Evolutionary conservation across 768 basidiomycete species (phyloP).

Genomic region (Leccinellum luteum): DNA sequence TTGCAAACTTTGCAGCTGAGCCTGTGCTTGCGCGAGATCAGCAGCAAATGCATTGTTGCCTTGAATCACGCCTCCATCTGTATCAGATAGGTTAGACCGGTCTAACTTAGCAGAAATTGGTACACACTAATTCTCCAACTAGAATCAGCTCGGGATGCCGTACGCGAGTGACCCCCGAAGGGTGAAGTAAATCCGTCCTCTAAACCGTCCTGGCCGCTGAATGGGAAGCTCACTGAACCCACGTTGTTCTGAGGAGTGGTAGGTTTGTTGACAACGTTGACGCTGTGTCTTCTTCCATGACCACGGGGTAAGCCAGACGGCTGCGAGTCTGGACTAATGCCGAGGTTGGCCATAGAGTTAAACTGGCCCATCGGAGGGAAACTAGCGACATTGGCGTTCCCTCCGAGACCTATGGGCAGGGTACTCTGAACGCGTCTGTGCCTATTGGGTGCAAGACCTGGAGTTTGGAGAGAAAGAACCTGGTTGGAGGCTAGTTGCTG

Average conservation of each 20-base stretch:
- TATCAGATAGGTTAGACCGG: constrained; percentile 11
- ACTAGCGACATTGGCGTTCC: constrained; percentile 36
- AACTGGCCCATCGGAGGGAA: constrained; percentile 62
- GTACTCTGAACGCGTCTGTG: constrained; percentile 90
- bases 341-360: constrained; percentile 47
- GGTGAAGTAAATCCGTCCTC: constrained; percentile 77
- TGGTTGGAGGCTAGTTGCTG: constrained; percentile 88
- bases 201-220: constrained; percentile 59
- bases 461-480: constrained; percentile 75
- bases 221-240: constrained; percentile 51
- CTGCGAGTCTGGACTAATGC: constrained; percentile 64
- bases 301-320: constrained; percentile 69
- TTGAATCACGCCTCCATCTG: constrained; percentile 74
- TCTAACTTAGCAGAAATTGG: not conserved
- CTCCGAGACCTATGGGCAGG: constrained; percentile 55
- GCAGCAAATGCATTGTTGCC: constrained; percentile 64
- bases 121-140: constrained; percentile 88
- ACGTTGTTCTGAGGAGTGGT: constrained; percentile 41
- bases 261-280: constrained; percentile 85
- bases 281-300: constrained; percentile 87
- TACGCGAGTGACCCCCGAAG: constrained; percentile 70
- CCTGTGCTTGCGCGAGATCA: constrained; percentile 95
- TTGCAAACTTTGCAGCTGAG: constrained; percentile 92
- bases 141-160: constrained; percentile 72
- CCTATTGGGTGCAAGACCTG: constrained; percentile 67